Percentiles rank a stretch among this genome's conserved stretches.
Conservation (phyloP, 768 basidiomycete species). For the Suillus clintonianus region DNA sequence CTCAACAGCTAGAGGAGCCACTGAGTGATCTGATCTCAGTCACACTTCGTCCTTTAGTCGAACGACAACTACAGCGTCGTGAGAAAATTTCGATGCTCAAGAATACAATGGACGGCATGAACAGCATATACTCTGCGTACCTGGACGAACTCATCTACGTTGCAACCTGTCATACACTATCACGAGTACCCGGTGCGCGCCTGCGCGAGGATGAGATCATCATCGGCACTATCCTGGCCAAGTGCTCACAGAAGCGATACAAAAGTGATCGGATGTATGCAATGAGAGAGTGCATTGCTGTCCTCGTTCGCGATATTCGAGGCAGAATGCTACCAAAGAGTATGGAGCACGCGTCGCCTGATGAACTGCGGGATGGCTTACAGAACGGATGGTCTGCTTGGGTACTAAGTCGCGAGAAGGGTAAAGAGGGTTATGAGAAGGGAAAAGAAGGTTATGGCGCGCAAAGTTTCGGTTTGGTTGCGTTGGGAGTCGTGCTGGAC, state of each 20-base stretch:
- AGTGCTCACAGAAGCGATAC: conserved; percentile 63
- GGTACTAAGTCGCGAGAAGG: conserved; percentile 50
- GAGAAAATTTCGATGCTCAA: conserved; percentile 22
- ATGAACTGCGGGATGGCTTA: conserved; percentile 42
- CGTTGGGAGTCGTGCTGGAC: conserved; percentile 59
- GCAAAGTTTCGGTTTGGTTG: conserved; percentile 70
- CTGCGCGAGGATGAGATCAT: conserved; percentile 77
- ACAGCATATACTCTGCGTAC: conserved; percentile 53
- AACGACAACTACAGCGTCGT: conserved; percentile 16
- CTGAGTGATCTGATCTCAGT: conserved; percentile 34
- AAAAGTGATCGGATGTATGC: conserved; percentile 58
- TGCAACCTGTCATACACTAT: conserved; percentile 65
- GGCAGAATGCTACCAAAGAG: conserved; percentile 36
- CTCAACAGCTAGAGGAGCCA: conserved; percentile 12
- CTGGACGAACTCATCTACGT: conserved; percentile 70
- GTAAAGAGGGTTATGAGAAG: conserved; percentile 35
- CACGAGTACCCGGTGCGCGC: conserved; percentile 52
- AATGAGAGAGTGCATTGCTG: conserved; percentile 59
- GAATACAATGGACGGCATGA: conserved; percentile 34
- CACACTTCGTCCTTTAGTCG: conserved; percentile 22
- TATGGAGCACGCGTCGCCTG: conserved; percentile 21
- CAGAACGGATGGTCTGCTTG: conserved; percentile 66
- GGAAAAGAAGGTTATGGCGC: conserved; percentile 45
- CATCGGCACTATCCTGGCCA: conserved; percentile 71
- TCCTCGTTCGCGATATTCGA: conserved; percentile 54